Percentiles rank a stretch among this genome's conserved stretches.
phyloP scores from a whole-genome alignment of 208 protist genomes.

The Leishmania guyanensis region DNA sequence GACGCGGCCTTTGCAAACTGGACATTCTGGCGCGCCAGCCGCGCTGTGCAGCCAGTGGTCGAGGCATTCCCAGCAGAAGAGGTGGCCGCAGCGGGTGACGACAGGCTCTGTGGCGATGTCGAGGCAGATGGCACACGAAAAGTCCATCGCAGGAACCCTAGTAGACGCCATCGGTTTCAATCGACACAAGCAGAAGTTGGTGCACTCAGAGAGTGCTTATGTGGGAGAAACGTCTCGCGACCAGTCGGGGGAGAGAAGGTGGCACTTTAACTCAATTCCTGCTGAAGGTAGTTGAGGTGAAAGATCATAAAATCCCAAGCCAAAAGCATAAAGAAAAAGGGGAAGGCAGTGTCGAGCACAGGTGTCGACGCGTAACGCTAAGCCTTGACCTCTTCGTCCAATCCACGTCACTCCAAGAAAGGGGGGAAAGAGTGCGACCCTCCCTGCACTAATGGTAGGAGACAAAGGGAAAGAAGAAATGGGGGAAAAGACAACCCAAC shows the following conservation, averaged over 20 bases:
- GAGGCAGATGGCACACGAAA: slow-evolving; percentile 83
- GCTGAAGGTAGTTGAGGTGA: not conserved
- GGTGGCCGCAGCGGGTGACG: slow-evolving; percentile 84
- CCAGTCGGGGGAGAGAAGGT: not conserved
- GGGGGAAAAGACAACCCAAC: not conserved
- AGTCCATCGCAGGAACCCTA: slow-evolving; percentile 43
- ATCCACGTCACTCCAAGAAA: not conserved
- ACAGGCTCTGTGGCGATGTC: slow-evolving; percentile 72
- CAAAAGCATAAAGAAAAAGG: not conserved
- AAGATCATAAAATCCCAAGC: not conserved
- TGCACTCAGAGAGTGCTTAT: not conserved
- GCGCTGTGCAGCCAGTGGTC: slow-evolving; percentile 69
- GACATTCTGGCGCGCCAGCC: slow-evolving; percentile 55
- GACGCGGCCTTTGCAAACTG: slow-evolving; percentile 79
- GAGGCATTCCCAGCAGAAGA: slow-evolving; percentile 88
- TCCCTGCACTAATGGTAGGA: not conserved
- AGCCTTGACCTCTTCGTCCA: too few species aligned
- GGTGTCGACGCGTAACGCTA: not conserved
- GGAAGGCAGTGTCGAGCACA: not conserved
- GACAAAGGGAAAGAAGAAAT: not conserved
- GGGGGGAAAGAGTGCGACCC: not conserved
- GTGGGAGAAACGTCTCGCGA: not conserved
- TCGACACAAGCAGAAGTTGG: not conserved
- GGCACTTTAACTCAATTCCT: not conserved
- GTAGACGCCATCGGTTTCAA: slow-evolving; percentile 16